phyloP scores from a whole-genome alignment of 768 basidiomycete species.

The Cyclocybe cylindracea region DNA sequence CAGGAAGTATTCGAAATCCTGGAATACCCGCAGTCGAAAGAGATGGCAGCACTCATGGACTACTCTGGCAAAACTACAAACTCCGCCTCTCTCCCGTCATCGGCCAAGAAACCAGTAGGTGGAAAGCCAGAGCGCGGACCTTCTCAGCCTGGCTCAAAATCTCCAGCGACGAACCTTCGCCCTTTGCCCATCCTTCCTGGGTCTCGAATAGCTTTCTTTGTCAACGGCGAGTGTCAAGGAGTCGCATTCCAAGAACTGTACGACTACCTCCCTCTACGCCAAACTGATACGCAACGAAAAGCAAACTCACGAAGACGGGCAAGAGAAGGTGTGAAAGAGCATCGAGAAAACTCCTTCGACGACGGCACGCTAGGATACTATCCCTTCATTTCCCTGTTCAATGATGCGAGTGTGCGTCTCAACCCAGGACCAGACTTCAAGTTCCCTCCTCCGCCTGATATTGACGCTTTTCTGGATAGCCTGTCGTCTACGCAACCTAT shows the following conservation, averaged over 20 bases:
- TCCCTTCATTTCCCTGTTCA: constrained; percentile 92
- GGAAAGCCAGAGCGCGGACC: constrained; percentile 70
- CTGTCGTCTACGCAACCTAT: too few species aligned
- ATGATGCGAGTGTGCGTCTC: constrained; percentile 78
- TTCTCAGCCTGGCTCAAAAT: constrained; percentile 31
- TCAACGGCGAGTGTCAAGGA: constrained; percentile 86
- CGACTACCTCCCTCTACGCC: constrained; percentile 84
- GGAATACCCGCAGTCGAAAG: constrained; percentile 87
- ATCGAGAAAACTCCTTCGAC: constrained; percentile 84
- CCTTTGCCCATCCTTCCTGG: constrained; percentile 67
- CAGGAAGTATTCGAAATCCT: constrained; percentile 95
- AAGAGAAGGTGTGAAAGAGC: constrained; percentile 71
- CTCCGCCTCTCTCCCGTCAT: constrained; percentile 56
- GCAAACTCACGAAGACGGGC: constrained; percentile 63
- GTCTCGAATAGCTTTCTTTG: constrained; percentile 85
- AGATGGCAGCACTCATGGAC: constrained; percentile 90
- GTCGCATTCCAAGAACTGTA: constrained; percentile 86
- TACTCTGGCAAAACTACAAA: constrained; percentile 60
- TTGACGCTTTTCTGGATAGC: constrained; percentile 62
- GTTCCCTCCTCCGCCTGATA: constrained; percentile 76
- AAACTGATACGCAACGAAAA: constrained; percentile 60
- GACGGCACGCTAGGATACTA: constrained; percentile 97
- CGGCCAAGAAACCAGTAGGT: constrained; percentile 64
- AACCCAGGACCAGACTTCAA: constrained; percentile 91
- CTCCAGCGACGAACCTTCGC: constrained; percentile 48